Evolutionary conservation across 1,139 yeast genomes (phyloP), one percentile per base, ranked within the genome.

Genomic region (Sugiyamaella grinbergsii): DNA sequence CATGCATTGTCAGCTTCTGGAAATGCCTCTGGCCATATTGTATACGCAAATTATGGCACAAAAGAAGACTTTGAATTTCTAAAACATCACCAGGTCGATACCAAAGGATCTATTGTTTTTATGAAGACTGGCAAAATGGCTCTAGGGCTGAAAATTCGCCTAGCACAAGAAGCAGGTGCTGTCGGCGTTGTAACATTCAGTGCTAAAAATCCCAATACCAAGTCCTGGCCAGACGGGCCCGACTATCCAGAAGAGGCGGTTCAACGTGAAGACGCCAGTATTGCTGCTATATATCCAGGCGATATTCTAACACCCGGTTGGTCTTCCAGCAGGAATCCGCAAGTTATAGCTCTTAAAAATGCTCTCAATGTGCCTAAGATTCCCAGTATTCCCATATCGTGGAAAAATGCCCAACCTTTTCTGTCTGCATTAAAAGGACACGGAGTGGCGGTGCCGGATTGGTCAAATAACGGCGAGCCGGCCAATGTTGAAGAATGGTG

Each of bases 251-350:
- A 58, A 7, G 81, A 77, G 42, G 73, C 80, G 0, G 79, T 85
- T 23, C 84, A 83, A 62, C 77, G 81, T 52, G 77, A 77, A 22
- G 77, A 86, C 52, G 86, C 85, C 2, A 95, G 85, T 0, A 72
- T 82, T 33, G 74, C 85, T 0, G 81, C 87, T 52, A 71, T 74
- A 53, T 78, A 80, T 52, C 81, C 94, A 0, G 98, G 98, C 1
- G 95, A 89, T 65, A 78, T 88, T 2, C 67, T 87, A 19, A 78
- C 85, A 1, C 95, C 95, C 0, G 95, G 94, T 0, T 83, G 87
- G 84, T 73, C 85, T 0, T 71, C 83, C 1, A 70, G 72, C 7
- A 28, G 23, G 16, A 55, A 61, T 10, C 55, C 66, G 13, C 65
- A 61, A 31, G 58, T 64, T 15, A 51, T 67, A 2, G 73, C 71